Conservation (phyloP, 2,329 filamentous ascomycete genomes). For the Aspergillus spinulosporus region DNA sequence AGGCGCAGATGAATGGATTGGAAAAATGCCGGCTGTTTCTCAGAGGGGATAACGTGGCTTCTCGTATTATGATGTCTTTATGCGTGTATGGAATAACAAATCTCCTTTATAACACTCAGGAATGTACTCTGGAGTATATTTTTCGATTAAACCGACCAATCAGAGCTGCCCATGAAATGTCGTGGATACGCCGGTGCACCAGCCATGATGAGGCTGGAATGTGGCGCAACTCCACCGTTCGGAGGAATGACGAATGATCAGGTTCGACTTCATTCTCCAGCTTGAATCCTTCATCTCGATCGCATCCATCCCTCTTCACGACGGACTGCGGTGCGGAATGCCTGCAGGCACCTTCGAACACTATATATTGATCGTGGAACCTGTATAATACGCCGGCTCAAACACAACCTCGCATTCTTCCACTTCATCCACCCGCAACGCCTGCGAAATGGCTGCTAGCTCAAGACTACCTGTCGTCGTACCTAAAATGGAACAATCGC, state of each 20-base stretch:
- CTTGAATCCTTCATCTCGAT: not conserved
- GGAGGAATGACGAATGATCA: not conserved
- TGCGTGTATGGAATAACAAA: too few relatives aligned
- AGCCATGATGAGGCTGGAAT: constrained; percentile 2
- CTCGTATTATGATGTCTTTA: too few relatives aligned
- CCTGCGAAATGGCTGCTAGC: constrained; percentile 10
- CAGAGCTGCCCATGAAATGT: too few relatives aligned
- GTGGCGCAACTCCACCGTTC: not conserved
- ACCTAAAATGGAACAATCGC: constrained; percentile 21
- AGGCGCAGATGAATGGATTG: constrained; percentile 3
- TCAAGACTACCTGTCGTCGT: constrained; percentile 19
- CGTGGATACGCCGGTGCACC: not conserved
- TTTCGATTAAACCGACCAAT: too few relatives aligned
- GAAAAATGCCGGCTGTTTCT: constrained; percentile 8
- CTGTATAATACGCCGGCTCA: not conserved
- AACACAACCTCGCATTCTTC: not conserved
- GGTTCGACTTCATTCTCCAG: not conserved
- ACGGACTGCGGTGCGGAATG: not conserved
- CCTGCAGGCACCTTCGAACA: not conserved
- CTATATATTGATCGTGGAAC: too few relatives aligned
- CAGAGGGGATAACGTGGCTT: not conserved
- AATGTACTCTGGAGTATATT: too few relatives aligned
- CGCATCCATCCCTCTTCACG: not conserved
- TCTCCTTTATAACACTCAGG: too few relatives aligned
- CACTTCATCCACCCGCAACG: not conserved